Evolutionary conservation across 2,329 filamentous ascomycete genomes (phyloP).

Genomic region (Ceratocystis harringtonii): DNA sequence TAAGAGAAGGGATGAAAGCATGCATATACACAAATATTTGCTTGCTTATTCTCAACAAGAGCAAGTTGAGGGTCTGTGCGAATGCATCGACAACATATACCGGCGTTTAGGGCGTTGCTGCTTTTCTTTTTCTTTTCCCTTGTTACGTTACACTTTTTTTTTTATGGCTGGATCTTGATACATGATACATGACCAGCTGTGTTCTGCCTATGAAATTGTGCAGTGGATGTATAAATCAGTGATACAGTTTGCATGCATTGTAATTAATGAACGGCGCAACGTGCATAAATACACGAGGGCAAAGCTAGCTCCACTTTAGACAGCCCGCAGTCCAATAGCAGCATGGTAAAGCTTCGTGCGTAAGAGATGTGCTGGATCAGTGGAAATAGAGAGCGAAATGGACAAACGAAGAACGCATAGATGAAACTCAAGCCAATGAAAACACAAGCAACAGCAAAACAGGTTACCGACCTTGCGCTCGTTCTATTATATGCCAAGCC

Average conservation of each 20-base stretch:
- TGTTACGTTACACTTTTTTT: neutral
- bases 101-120: constrained; percentile 10
- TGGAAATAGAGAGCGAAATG: neutral
- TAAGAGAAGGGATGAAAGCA: neutral
- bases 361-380: neutral
- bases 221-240: neutral
- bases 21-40: neutral
- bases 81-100: constrained; percentile 2
- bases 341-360: neutral
- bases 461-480: neutral
- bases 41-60: neutral
- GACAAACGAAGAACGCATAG: neutral
- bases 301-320: neutral
- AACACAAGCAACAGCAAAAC: neutral
- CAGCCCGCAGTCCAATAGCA: neutral
- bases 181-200: neutral
- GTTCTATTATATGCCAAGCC: neutral
- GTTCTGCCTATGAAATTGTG: neutral
- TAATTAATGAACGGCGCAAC: too few relatives aligned
- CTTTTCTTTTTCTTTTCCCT: neutral
- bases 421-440: neutral
- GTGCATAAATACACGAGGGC: neutral
- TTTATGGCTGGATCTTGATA: neutral
- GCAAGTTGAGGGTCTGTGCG: neutral
- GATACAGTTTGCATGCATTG: neutral